phyloP scores from a whole-genome alignment of 306 rosid species.

The Pterocarpus santalinus region DNA sequence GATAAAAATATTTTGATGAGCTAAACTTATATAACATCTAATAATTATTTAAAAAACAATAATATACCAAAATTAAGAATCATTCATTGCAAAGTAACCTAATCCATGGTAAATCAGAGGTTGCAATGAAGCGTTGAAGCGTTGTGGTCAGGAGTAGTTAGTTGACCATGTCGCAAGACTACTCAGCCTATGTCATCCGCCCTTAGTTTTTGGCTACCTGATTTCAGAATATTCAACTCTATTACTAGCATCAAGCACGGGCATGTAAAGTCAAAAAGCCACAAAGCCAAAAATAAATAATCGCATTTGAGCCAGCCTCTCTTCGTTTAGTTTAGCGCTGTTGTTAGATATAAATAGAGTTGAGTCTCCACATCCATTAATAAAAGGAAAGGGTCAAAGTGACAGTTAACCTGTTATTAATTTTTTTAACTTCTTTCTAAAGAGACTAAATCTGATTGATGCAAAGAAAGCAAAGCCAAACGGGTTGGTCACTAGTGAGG shows the following conservation, averaged over 20 bases:
- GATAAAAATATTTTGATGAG: background rate
- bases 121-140: too few species aligned
- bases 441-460: background rate
- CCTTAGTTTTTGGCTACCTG: background rate
- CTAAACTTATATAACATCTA: too few species aligned
- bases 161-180: too few species aligned
- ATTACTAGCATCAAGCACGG: background rate
- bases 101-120: too few species aligned
- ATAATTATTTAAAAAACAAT: too few species aligned
- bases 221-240: background rate
- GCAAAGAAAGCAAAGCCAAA: background rate
- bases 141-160: too few species aligned
- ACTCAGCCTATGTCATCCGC: background rate
- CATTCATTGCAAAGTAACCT: too few species aligned
- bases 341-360: background rate
- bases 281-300: too few species aligned
- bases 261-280: background rate
- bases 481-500: constrained; percentile 8
- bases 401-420: constrained; percentile 4
- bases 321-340: background rate
- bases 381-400: constrained; percentile 22
- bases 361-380: constrained; percentile 4
- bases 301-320: background rate
- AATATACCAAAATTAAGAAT: too few species aligned
- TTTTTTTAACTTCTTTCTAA: too few species aligned